These are phyloP conservation scores for Podaxis mareebaensis DNA, from an alignment of 768 basidiomycete genomes.

Conservation along the genomic window DNA sequence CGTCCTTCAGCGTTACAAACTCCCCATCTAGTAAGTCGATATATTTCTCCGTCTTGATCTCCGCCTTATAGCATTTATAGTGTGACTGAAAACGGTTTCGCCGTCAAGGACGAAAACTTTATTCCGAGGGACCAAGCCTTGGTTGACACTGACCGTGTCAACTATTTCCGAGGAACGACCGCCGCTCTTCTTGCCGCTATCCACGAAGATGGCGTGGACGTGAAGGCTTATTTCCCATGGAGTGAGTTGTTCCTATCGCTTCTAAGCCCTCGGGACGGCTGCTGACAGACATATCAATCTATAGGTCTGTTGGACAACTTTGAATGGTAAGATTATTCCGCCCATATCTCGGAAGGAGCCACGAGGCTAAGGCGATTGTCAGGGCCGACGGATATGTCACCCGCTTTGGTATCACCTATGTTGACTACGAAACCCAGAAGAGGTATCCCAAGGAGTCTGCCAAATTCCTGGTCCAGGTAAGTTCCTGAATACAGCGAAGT, in stretches of 20 bases:
- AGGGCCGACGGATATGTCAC: slow-evolving; percentile 70
- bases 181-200: slow-evolving; percentile 56
- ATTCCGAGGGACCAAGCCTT: slow-evolving; percentile 55
- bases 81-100: slow-evolving; percentile 77
- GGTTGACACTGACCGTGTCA: slow-evolving; percentile 61
- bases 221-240: slow-evolving; percentile 68
- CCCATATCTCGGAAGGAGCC: neutral
- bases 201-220: slow-evolving; percentile 61
- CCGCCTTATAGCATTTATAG: slow-evolving; percentile 29
- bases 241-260: slow-evolving; percentile 39
- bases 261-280: neutral
- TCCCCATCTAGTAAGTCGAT: slow-evolving; percentile 37
- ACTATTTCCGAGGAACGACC: slow-evolving; percentile 65
- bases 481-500: slow-evolving; percentile 11
- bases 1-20: slow-evolving; percentile 35
- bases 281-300: slow-evolving; percentile 12
- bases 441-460: slow-evolving; percentile 66
- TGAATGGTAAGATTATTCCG: slow-evolving; percentile 48
- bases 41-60: neutral
- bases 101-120: slow-evolving; percentile 62
- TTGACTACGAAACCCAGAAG: slow-evolving; percentile 69
- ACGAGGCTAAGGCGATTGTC: neutral
- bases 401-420: slow-evolving; percentile 71
- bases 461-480: slow-evolving; percentile 55
- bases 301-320: slow-evolving; percentile 70